Base-by-base conservation (phyloP, 495 filamentous ascomycete genomes). In the Xylaria flabelliformis region DNA sequence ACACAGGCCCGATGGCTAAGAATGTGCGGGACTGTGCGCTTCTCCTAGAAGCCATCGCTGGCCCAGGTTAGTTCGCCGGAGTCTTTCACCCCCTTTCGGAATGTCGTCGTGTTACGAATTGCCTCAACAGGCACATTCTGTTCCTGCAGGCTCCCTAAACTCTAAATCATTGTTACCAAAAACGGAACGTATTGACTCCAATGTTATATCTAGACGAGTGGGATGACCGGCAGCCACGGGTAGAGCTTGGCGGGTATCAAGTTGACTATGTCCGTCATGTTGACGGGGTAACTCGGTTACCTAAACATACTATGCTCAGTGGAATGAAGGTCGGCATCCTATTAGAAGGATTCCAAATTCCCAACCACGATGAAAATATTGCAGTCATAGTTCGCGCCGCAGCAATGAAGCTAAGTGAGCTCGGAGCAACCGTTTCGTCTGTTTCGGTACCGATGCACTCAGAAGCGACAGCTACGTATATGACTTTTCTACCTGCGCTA, bases 321-420 rank as follows among this genome's bases (percentile, higher is more conserved):
- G 86, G 85, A 0, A 62, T 88, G n/a, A 85, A 78, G 66, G 76
- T 90, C n/a, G 88, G 85, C 1, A 78, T 89, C 7, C 71, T 90
- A 13, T 78, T 68, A 19, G 88, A 90, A 72, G 85, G 85, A 0
- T 85, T 88, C 63, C 75, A 83, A 12, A 75, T 84, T 58, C 76
- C 79, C 9, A 76, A 80, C 7, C 77, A 87, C 5, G 83, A 86
- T 61, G 74, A 82, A 0, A 77, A 76, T 21, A 83, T 90, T 7
- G 80, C 78, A 42, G 68, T 8, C 74, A 13, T 78, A 78, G 84
- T 89, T 13, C 67, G 80, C 56, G 77, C 72, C 3, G 88, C 88
- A 0, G 82, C 80, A 0, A 80, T 78, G n/a, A 85, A 81, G 32
- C 82, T 89, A 56, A 73, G 76, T 26, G 80, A 82, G 4, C 82